These are phyloP conservation scores for Panicum miliaceum DNA, from an alignment of 176 grass and related monocot species.

Conservation along the genomic window DNA sequence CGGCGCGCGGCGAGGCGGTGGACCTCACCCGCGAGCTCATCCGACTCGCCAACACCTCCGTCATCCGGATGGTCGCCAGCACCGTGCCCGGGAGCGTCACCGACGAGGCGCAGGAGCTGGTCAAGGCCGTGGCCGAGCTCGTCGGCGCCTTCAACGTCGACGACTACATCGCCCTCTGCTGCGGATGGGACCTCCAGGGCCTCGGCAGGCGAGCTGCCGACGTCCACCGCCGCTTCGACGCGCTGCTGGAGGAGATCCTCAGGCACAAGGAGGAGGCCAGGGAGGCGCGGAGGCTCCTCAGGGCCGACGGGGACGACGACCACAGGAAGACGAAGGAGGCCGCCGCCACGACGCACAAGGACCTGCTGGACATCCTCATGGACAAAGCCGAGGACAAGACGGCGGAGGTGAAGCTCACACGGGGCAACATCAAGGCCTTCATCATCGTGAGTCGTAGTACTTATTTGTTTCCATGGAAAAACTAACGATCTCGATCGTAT, in stretches of 20 bases:
- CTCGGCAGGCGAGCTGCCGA: slow-evolving; percentile 49
- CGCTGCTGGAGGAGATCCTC: slow-evolving; percentile 64
- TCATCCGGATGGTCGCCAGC: slow-evolving; percentile 61
- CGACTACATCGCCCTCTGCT: slow-evolving; percentile 63
- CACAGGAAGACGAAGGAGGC: not conserved
- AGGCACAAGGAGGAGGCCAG: slow-evolving; percentile 53
- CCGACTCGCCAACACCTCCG: slow-evolving; percentile 54
- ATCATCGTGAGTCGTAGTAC: slow-evolving; percentile 41
- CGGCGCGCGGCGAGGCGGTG: not conserved
- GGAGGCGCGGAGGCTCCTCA: not conserved
- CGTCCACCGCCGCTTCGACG: slow-evolving; percentile 65
- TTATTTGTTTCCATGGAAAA: no score
- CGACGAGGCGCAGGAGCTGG: slow-evolving; percentile 53
- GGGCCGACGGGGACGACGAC: not conserved
- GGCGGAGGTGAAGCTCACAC: slow-evolving; percentile 64
- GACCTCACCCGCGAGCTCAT: slow-evolving; percentile 64
- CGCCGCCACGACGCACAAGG: slow-evolving; percentile 30
- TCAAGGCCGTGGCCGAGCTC: slow-evolving; percentile 66
- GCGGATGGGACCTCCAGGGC: slow-evolving; percentile 71
- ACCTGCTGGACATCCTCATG: slow-evolving; percentile 74
- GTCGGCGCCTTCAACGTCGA: slow-evolving; percentile 60
- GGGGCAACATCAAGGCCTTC: slow-evolving; percentile 78
- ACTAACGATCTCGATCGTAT: no score
- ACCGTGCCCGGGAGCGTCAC: slow-evolving; percentile 41
- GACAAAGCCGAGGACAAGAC: slow-evolving; percentile 53